Evolutionary conservation across 305 asterid genomes (phyloP).

Genomic region (Plantago rigida): DNA sequence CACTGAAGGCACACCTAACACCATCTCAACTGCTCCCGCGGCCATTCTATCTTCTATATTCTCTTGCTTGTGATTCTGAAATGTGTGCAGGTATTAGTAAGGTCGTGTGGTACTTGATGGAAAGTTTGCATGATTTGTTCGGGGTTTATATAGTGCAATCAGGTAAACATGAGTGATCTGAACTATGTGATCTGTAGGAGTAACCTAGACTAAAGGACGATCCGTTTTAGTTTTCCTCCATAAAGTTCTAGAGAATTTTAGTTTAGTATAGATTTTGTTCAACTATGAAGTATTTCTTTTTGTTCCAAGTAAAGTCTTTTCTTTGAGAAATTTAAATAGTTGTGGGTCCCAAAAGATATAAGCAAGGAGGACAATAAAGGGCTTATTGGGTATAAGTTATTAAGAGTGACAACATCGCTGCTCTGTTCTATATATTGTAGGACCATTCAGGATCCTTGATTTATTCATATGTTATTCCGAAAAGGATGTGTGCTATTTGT

Average conservation of each 20-base stretch:
- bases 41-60: constrained; percentile 21
- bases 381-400: neutral
- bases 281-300: neutral
- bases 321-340: neutral
- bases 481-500: no score
- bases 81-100: neutral
- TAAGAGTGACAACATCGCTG: neutral
- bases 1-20: constrained; percentile 28
- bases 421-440: neutral
- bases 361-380: neutral
- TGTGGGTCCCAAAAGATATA: constrained; percentile 3
- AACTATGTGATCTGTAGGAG: constrained; percentile 22
- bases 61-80: neutral
- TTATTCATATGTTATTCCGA: neutral
- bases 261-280: neutral
- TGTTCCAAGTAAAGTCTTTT: neutral
- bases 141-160: constrained; percentile 22
- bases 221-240: constrained; percentile 3
- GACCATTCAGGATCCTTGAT: neutral
- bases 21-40: constrained; percentile 21
- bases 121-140: neutral
- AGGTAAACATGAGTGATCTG: constrained; percentile 2
- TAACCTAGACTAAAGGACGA: constrained; percentile 14
- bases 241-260: constrained; percentile 20
- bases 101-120: neutral